These are phyloP conservation scores for Hanseniaspora mollemarum DNA, from an alignment of 805 yeast genomes.

Conservation along the genomic window DNA sequence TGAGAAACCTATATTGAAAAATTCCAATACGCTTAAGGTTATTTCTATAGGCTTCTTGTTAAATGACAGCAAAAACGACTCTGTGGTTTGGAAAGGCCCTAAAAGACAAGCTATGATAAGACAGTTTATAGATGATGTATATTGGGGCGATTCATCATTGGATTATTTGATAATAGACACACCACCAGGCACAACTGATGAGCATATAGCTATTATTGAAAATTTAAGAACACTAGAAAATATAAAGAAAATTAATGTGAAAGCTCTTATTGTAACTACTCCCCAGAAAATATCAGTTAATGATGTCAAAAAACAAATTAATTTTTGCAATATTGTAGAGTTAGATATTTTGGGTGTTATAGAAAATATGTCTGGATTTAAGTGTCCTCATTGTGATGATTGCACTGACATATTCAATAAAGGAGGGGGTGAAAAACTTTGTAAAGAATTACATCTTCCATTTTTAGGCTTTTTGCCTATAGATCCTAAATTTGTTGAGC, in stretches of 20 bases:
- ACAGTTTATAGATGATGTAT: constrained; percentile 81
- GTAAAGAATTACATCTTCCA: constrained; percentile 49
- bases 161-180: constrained; percentile 78
- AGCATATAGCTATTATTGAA: constrained; percentile 93
- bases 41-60: constrained; percentile 85
- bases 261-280: constrained; percentile 86
- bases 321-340: constrained; percentile 78
- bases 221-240: constrained; percentile 43
- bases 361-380: constrained; percentile 94
- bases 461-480: constrained; percentile 85
- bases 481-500: constrained; percentile 79
- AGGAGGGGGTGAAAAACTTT: constrained; percentile 77
- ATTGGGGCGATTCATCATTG: constrained; percentile 67
- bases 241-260: constrained; percentile 27
- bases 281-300: constrained; percentile 90
- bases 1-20: constrained; percentile 29
- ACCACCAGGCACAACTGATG: constrained; percentile 98
- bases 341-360: constrained; percentile 72
- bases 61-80: constrained; percentile 62
- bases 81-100: constrained; percentile 98
- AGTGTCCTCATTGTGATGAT: constrained; percentile 88
- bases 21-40: constrained; percentile 30
- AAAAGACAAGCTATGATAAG: constrained; percentile 95
- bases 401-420: constrained; percentile 83
- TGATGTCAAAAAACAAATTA: constrained; percentile 88